A percentile compares a stretch with the other conserved stretches of the same genome.
phyloP scores from a whole-genome alignment of 2,329 filamentous ascomycete genomes.

The Lachnellula willkommii region DNA sequence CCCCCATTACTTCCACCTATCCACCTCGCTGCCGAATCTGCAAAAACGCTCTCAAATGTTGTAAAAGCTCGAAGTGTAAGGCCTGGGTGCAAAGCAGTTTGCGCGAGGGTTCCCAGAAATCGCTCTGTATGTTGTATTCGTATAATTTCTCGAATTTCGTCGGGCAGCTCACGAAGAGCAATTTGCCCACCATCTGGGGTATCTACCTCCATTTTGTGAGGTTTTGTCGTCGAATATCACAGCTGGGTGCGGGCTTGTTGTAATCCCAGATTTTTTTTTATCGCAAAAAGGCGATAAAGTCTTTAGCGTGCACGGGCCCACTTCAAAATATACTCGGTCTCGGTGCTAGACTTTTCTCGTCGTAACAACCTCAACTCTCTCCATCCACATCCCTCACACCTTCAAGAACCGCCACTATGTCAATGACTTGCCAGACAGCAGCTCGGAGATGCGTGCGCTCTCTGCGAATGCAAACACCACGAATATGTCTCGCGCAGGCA shows the following conservation, averaged over 20 bases:
- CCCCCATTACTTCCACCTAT: constrained; percentile 37
- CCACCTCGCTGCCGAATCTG: constrained; percentile 82
- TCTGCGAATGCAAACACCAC: constrained; percentile 48
- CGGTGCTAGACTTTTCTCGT: constrained; percentile 15
- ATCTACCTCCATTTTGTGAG: constrained; percentile 46
- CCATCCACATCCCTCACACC: constrained; percentile 5
- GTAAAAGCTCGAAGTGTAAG: constrained; percentile 69
- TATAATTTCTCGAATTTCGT: constrained; percentile 64
- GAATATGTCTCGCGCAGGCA: constrained; percentile 43
- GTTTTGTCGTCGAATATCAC: constrained; percentile 3
- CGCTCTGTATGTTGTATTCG: constrained; percentile 56
- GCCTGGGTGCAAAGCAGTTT: constrained; percentile 61
- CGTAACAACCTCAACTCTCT: constrained; percentile 7
- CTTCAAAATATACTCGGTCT: not conserved
- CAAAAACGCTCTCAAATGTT: constrained; percentile 68
- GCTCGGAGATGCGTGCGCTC: constrained; percentile 61
- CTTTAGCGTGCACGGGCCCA: constrained; percentile 9
- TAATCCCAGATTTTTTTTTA: constrained; percentile 18
- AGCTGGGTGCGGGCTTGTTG: constrained; percentile 1
- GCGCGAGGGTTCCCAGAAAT: constrained; percentile 67
- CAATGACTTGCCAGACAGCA: constrained; percentile 57
- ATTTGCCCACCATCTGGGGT: constrained; percentile 42
- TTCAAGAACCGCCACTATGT: constrained; percentile 44
- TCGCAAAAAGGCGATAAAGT: constrained; percentile 10
- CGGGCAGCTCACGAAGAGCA: constrained; percentile 58